Base-by-base conservation (phyloP, 805 yeast genomes). In the Pichia exigua region DNA sequence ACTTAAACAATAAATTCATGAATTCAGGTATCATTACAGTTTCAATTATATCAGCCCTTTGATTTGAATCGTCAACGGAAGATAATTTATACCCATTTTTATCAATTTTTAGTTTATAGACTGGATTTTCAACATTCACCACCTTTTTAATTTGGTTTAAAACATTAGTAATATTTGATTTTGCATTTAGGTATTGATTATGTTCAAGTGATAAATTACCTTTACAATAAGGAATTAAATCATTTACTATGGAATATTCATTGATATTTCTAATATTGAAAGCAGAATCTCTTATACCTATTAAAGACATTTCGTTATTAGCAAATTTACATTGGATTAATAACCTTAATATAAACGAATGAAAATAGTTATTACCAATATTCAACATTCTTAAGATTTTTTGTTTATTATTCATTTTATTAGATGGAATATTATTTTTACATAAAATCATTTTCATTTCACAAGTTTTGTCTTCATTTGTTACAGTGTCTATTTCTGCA, bases 401-500 rank as follows among this genome's bases (percentile, higher is more conserved):
- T 4, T 26, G 20, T 5, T 51, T 49, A 4, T 53, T 30, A 3
- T 27, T 27, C 10, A 32, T 39, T 18, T n/a, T 26, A 17, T 22
- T 24, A 3, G 28, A 39, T 5, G 59, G 59, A 2, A 56, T 47
- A 7, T 27, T 17, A 22, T 43, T 40, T 11, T 45, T 51, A n/a
- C 54, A 51, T n/a, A 51, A 42, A 12, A 54, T 48, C 51, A 57
- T 46, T 42, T 57, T 57, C 10, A 57, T 50, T 41, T 57, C 60
- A 1, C 56, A 26, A 15, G 28, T 42, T 26, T 26, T 9, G 18
- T 12, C 10, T n/a, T 12, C 15, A 18, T 15, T 26, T 24, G 18
- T 26, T 26, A 6, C 41, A 2, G 54, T 26, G 44, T 57, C 60
- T 30, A 57, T 54, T 44, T 57, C 60, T 21, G 57, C 48, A 35